Base-by-base conservation (phyloP, 2,329 filamentous ascomycete genomes). In the Botryotinia globosa region DNA sequence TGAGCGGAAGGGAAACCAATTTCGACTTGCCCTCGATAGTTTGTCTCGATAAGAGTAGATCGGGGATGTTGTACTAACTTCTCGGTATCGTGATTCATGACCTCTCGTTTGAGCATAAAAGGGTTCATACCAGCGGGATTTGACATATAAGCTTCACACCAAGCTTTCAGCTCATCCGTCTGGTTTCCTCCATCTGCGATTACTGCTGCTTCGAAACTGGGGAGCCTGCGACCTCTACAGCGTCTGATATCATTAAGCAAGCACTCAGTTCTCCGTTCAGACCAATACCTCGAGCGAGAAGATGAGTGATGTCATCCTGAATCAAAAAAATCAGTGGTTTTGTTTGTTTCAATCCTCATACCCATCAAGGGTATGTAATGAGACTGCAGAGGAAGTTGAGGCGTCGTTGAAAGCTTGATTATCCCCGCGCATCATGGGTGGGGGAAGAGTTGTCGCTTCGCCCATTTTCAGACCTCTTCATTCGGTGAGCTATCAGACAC, bases 251-350 rank as follows among this genome's bases (percentile, higher is more conserved):
- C 82, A 10, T 51, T n/a, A 51, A 25, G 25, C 25, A 51, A n/a
- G 14, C 12, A 51, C 48, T 51, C 4, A 51, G 14, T n/a, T n/a
- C 48, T 12, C 48, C 5, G 48, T n/a, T 51, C 25, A n/a, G 1
- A n/a, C 10, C 25, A 25, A 51, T 6, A n/a, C 12, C 22, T 5
- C 48, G 48, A 51, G 48, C 86, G 20, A 91, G 83, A 59, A 88
- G 85, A 5, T 87, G 85, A 1, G 87, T 89, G 75, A 91, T 82
- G 71, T 90, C 88, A 74, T 91, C 81, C n/a, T 81, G 81, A 71
- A 91, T 80, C 78, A 32, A 88, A 85, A 77, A 91, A 91, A 78
- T 91, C 89, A 32, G 32, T 32, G 4, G 32, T 32, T 32, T 32
- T 32, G 58, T 48, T 73, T 73, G 4, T 77, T 74, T 22, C 71